These are phyloP conservation scores for Cinnamomum chago DNA, from an alignment of 164 flowering plant genomes.

Conservation along the genomic window DNA sequence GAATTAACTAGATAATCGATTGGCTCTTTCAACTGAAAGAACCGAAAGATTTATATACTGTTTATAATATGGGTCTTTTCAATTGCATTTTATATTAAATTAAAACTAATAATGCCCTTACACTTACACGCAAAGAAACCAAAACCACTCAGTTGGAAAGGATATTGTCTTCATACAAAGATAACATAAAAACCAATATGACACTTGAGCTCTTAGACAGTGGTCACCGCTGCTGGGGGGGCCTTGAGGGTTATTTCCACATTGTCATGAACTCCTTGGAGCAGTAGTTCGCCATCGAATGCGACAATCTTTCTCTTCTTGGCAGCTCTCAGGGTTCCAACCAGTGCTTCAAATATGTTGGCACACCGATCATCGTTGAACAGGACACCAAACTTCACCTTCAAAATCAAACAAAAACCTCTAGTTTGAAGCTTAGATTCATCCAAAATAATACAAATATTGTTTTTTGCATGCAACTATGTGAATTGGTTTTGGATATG, in stretches of 20 bases:
- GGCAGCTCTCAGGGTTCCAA: slow-evolving; percentile 94
- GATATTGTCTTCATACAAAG: not conserved
- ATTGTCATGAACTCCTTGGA: slow-evolving; percentile 95
- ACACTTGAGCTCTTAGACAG: not conserved
- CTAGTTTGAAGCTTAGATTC: not conserved
- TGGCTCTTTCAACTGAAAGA: too few relatives aligned
- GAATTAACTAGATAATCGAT: too few relatives aligned
- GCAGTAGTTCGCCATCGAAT: slow-evolving; percentile 78
- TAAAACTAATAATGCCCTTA: not conserved
- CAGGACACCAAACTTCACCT: slow-evolving; percentile 90
- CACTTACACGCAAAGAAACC: not conserved
- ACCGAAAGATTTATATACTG: too few relatives aligned
- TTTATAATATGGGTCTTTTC: not conserved
- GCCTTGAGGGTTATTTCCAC: slow-evolving; percentile 75
- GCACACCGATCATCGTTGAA: slow-evolving; percentile 89
- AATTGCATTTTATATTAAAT: not conserved
- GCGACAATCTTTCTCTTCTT: slow-evolving; percentile 73
- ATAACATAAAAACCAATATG: not conserved
- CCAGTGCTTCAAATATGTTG: slow-evolving; percentile 95
- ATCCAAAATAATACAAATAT: not conserved
- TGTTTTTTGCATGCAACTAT: not conserved
- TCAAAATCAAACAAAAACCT: slow-evolving; percentile 14
- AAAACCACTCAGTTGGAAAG: not conserved
- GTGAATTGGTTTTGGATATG: not conserved
- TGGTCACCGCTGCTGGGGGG: slow-evolving; percentile 21